These are phyloP conservation scores for Acanthamoeba lenticulata DNA, from an alignment of 208 protist genomes.

Conservation along the genomic window DNA sequence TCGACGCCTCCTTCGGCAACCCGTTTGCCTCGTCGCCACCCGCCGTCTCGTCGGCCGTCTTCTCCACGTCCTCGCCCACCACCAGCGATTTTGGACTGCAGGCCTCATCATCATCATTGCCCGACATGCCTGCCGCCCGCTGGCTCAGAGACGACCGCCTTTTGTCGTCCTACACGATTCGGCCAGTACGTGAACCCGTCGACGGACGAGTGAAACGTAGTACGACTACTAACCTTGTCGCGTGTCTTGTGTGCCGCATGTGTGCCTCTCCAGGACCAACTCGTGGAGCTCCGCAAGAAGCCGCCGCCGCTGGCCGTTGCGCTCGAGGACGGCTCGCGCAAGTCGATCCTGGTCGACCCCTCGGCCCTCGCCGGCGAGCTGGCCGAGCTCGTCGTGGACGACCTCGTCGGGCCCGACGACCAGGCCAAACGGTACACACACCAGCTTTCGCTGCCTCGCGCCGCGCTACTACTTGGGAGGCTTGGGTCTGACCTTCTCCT, in stretches of 20 bases:
- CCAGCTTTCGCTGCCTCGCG: not conserved
- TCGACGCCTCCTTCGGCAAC: conserved; percentile 10
- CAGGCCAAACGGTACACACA: not conserved
- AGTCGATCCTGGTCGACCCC: not conserved
- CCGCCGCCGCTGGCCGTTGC: not conserved
- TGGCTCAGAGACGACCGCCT: not conserved
- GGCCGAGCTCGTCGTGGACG: not conserved
- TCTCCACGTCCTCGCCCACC: not conserved
- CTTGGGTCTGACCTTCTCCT: not conserved
- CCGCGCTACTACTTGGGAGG: not conserved
- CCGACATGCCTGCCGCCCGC: not conserved
- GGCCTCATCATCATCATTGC: not conserved
- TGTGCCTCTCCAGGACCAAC: not conserved
- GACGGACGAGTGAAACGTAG: not conserved
- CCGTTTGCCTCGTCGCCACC: not conserved
- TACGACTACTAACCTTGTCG: not conserved
- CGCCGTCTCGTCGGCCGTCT: not conserved
- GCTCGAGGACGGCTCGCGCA: not conserved
- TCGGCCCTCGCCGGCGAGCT: not conserved
- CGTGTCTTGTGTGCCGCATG: not conserved
- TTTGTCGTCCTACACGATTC: not conserved
- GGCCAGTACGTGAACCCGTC: not conserved
- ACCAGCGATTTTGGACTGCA: not conserved
- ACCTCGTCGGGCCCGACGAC: not conserved
- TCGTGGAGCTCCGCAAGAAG: not conserved